phyloP scores from a whole-genome alignment of 2,329 filamentous ascomycete species.

The Fusarium staphyleae region DNA sequence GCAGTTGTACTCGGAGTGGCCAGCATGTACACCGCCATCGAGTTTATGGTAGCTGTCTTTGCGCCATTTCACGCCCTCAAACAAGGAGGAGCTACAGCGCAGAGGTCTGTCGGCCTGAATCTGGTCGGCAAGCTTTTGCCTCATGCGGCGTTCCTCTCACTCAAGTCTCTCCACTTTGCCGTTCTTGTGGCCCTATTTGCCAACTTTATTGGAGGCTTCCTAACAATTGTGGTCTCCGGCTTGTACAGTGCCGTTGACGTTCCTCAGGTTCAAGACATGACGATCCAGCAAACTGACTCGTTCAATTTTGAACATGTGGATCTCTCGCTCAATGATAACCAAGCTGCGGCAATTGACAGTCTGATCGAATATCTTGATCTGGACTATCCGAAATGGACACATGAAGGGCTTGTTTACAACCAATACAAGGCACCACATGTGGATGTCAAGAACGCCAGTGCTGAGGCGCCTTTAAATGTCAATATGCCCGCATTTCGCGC shows the following conservation, averaged over 20 bases:
- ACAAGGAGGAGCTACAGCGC: conserved; percentile 25
- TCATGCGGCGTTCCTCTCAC: conserved; percentile 26
- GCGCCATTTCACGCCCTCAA: conserved; percentile 34
- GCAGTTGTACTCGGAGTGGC: conserved; percentile 25
- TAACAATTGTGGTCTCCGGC: conserved; percentile 35
- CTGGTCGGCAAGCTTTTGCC: conserved; percentile 35
- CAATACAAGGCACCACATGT: conserved; percentile 17
- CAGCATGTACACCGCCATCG: conserved; percentile 35
- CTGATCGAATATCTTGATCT: conserved; percentile 40
- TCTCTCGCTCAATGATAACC: conserved; percentile 33
- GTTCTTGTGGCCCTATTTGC: conserved; percentile 34
- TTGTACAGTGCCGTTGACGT: conserved; percentile 41
- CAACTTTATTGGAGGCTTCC: conserved; percentile 31
- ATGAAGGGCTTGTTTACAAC: conserved; percentile 41
- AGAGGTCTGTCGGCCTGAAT: conserved; percentile 29
- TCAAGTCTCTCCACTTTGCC: conserved; percentile 34
- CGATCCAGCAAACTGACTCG: conserved; percentile 38
- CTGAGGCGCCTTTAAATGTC: conserved; percentile 17
- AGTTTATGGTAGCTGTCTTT: conserved; percentile 33
- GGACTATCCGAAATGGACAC: conserved; percentile 44
- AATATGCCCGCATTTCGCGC: conserved; percentile 29
- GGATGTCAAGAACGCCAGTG: conserved; percentile 7
- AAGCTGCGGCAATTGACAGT: conserved; percentile 37
- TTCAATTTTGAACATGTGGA: conserved; percentile 37
- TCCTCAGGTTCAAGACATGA: conserved; percentile 28